Evolutionary conservation across 352 stramenopile genomes (phyloP).

Genomic region (Phytophthora macrochlamydospora): DNA sequence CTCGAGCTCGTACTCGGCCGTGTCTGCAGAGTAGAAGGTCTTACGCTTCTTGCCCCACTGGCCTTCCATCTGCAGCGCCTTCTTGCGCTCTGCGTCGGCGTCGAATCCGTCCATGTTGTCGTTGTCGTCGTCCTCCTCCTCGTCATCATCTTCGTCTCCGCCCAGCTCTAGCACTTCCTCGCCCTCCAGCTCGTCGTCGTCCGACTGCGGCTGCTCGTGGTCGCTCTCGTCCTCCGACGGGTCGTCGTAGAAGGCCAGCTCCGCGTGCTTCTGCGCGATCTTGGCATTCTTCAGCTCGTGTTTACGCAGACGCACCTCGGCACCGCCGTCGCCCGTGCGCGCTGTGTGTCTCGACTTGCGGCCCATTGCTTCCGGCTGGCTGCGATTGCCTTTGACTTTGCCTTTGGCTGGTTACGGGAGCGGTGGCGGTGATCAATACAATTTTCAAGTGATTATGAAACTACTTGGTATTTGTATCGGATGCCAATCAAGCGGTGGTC

Average conservation of each 20-base stretch:
- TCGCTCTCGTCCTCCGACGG: conserved; percentile 78
- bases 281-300: conserved; percentile 65
- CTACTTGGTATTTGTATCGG: conserved; percentile 11
- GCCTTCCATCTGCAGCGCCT: conserved; percentile 73
- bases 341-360: conserved; percentile 70
- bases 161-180: conserved; percentile 76
- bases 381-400: conserved; percentile 12
- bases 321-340: conserved; percentile 79
- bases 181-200: conserved; percentile 62
- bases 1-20: conserved; percentile 80
- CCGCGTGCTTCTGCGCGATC: conserved; percentile 59
- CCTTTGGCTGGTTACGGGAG: conserved; percentile 31
- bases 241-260: conserved; percentile 88
- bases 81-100: conserved; percentile 69
- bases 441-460: not conserved
- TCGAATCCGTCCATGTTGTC: conserved; percentile 64
- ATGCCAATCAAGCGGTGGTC: not conserved
- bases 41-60: conserved; percentile 90
- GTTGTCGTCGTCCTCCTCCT: conserved; percentile 43
- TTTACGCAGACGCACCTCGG: conserved; percentile 72
- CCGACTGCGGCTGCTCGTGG: conserved; percentile 59
- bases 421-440: not conserved
- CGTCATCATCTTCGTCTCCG: conserved; percentile 48
- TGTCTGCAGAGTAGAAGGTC: conserved; percentile 88
- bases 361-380: conserved; percentile 53